These are phyloP conservation scores for Euphorbia peplus DNA, from an alignment of 345 rosid genomes.

Conservation along the genomic window DNA sequence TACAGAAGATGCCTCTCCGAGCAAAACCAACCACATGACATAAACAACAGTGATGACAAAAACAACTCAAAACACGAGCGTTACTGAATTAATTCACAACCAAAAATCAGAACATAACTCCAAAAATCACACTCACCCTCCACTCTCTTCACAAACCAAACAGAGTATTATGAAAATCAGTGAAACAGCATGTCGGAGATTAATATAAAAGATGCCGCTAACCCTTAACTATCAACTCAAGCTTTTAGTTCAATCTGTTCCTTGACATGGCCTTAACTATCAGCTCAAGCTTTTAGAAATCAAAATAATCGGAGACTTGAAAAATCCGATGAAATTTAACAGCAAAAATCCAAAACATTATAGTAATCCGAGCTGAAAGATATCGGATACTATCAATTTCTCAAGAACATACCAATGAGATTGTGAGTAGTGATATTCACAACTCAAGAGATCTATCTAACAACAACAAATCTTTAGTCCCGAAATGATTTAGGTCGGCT, in stretches of 20 bases:
- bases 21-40: neutral
- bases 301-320: neutral
- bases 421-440: neutral
- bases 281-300: too few relatives aligned
- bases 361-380: neutral
- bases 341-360: neutral
- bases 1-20: neutral
- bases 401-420: conserved; percentile 10
- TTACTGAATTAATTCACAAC: conserved; percentile 1
- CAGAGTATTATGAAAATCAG: neutral
- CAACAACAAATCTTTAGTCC: too few relatives aligned
- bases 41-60: neutral
- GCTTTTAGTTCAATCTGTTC: too few relatives aligned
- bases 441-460: conserved; percentile 21
- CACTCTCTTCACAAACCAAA: conserved; percentile 20
- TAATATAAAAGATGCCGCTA: too few relatives aligned
- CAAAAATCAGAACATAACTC: neutral
- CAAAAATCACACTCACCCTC: too few relatives aligned
- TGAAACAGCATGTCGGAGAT: too few relatives aligned
- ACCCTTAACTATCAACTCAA: too few relatives aligned
- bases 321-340: neutral
- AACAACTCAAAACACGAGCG: neutral
- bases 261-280: too few relatives aligned
- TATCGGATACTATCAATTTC: neutral
- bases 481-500: too few relatives aligned